Evolutionary conservation across 2,329 filamentous ascomycete genomes (phyloP).

Genomic region (Xylaria arbuscula): DNA sequence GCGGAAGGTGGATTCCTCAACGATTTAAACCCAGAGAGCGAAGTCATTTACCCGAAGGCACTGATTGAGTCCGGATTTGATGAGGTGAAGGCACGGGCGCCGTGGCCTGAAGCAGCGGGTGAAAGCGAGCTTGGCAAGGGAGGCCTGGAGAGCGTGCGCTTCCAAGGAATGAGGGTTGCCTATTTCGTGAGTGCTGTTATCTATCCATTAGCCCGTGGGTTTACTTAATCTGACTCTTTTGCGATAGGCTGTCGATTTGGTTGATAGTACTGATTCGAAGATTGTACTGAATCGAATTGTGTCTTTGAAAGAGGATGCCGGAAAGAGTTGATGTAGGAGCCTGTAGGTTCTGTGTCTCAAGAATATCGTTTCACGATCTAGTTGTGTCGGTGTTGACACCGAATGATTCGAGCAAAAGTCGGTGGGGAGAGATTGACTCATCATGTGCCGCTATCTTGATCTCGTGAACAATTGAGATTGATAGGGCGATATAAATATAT

Average conservation of each 20-base stretch:
- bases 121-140: slow-evolving; percentile 57
- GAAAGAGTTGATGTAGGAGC: slow-evolving; percentile 61
- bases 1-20: slow-evolving; percentile 82
- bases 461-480: too few relatives aligned
- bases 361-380: background rate
- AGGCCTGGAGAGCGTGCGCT: slow-evolving; percentile 81
- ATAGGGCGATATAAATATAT: too few relatives aligned
- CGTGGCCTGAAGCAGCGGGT: slow-evolving; percentile 60
- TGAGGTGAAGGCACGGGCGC: slow-evolving; percentile 77
- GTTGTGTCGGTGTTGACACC: too few relatives aligned
- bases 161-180: slow-evolving; percentile 90
- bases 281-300: slow-evolving; percentile 93
- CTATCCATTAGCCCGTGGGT: background rate
- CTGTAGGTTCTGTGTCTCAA: background rate
- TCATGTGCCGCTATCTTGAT: too few relatives aligned
- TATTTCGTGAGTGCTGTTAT: slow-evolving; percentile 72
- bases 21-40: slow-evolving; percentile 85
- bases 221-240: slow-evolving; percentile 34
- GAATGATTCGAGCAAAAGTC: too few relatives aligned
- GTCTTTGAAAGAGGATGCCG: slow-evolving; percentile 84
- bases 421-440: too few relatives aligned
- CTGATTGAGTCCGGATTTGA: slow-evolving; percentile 86
- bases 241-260: slow-evolving; percentile 72
- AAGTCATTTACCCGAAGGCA: slow-evolving; percentile 80
- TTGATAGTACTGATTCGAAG: slow-evolving; percentile 79